Base-by-base conservation (phyloP, 148 eudicot species). In the Salicornia ramosissima region DNA sequence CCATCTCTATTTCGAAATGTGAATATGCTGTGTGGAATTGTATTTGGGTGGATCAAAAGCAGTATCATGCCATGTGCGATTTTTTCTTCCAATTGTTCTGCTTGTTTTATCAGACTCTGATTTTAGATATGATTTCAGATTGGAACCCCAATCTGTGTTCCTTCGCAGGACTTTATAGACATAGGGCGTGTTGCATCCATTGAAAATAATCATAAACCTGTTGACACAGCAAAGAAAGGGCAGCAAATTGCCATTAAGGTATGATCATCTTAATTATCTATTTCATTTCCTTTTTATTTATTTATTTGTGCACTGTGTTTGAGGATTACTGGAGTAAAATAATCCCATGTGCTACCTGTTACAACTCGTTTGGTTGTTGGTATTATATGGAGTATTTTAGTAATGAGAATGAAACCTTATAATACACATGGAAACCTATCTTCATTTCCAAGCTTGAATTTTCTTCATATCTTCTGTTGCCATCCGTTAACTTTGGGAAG, bases 121-220 rank as follows among this genome's bases (percentile, higher is more conserved):
- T 24, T n/a, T 53, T 29, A 14, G 18, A n/a, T 62, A 51, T 31
- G 25, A 60, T 42, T 71, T 54, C 85, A 93, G 96, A 74, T 93
- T 63, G 98, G 98, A 31, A 90, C 98, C 57, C 98, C 96, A 36
- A 80, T 93, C 52, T 93, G 96, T 74, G 71, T 93, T 68, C 98
- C 95, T 62, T 80, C 81, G 24, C 78, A 64, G 77, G 92, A 86
- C 0, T 88, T 86, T 56, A 79, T 90, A 55, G 90, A 83, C 66
- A 87, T 88, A 79, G 97, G 96, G 34, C 87, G 83, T 59, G 84
- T 93, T 63, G 84, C 86, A 50, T 88, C 98, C 33, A 88, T 93
- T 71, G 85, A 90, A 74, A 88, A 88, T 68, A 87, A 90, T 74
- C 82, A 87, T 72, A 88, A 86, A 73, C 75, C 86, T 8, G 95